Evolutionary conservation across 805 yeast species (phyloP).

Genomic region (Ogataea ganodermae): DNA sequence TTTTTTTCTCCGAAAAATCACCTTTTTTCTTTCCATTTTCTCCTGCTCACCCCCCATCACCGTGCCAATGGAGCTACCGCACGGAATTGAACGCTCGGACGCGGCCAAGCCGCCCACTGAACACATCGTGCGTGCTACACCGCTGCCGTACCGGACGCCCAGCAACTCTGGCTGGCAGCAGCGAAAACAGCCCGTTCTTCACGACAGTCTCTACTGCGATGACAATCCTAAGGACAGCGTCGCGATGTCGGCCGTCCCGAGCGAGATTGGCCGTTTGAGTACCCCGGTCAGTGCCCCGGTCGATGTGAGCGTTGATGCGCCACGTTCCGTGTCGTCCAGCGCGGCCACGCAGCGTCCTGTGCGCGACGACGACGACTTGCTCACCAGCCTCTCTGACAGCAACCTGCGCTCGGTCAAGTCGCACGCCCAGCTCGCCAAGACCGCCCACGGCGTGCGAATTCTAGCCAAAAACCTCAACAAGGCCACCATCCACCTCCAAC

Average conservation of each 20-base stretch:
- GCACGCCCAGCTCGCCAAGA: constrained; percentile 75
- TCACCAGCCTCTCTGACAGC: constrained; percentile 32
- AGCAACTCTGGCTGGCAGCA: constrained; percentile 22
- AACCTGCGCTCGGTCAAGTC: constrained; percentile 59
- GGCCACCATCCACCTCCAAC: constrained; percentile 71
- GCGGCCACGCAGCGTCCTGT: too few species aligned
- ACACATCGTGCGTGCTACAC: not conserved
- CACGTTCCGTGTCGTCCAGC: too few species aligned
- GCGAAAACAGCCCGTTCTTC: constrained; percentile 33
- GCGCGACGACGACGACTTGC: constrained; percentile 15
- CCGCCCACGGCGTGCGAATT: constrained; percentile 79
- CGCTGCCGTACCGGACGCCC: constrained; percentile 3
- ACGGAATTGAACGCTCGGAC: not conserved
- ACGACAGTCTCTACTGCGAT: constrained; percentile 29
- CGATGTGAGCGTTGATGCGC: too few species aligned
- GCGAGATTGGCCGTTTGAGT: not conserved
- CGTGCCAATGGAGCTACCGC: not conserved
- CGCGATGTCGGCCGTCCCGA: constrained; percentile 16
- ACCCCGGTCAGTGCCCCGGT: not conserved
- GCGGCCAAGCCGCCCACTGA: not conserved
- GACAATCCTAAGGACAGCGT: constrained; percentile 25
- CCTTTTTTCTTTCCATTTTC: not conserved
- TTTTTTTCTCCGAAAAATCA: not conserved
- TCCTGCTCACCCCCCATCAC: too few species aligned
- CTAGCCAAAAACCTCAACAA: constrained; percentile 69